Evolutionary conservation across 2,329 filamentous ascomycete genomes (phyloP).

Genomic region (Monilinia aucupariae): DNA sequence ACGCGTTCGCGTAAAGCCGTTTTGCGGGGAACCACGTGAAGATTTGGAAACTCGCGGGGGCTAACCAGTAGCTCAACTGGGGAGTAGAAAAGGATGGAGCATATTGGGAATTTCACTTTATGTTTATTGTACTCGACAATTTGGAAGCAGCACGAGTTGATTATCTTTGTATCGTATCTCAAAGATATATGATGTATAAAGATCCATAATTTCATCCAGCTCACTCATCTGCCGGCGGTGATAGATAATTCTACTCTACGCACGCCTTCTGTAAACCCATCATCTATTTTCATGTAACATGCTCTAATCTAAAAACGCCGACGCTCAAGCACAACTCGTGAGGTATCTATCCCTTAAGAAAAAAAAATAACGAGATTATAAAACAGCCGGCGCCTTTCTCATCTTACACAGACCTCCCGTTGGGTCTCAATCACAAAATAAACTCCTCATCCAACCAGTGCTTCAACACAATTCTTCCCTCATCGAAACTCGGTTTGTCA

Average conservation of each 20-base stretch:
- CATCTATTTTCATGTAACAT: neutral
- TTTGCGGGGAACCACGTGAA: constrained; percentile 17
- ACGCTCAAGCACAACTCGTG: neutral
- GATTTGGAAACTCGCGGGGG: neutral
- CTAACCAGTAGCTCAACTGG: neutral
- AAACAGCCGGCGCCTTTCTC: neutral
- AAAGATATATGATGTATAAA: neutral
- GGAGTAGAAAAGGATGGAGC: neutral
- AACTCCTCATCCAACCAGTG: constrained; percentile 82
- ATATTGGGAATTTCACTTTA: no score
- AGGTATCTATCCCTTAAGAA: neutral
- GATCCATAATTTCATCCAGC: neutral
- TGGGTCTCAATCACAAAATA: constrained; percentile 22
- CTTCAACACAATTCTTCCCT: constrained; percentile 70
- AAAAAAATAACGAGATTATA: neutral
- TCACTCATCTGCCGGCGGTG: neutral
- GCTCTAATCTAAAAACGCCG: constrained; percentile 13
- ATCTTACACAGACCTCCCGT: neutral
- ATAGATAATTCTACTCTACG: constrained; percentile 2
- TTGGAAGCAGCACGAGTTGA: no score
- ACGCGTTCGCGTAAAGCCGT: constrained; percentile 18
- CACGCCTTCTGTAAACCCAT: no score
- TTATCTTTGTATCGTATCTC: no score
- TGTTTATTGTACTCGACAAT: no score
- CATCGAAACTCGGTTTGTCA: constrained; percentile 60